phyloP scores from a whole-genome alignment of 2,329 filamentous ascomycete species.

The Aspergillus sp. region DNA sequence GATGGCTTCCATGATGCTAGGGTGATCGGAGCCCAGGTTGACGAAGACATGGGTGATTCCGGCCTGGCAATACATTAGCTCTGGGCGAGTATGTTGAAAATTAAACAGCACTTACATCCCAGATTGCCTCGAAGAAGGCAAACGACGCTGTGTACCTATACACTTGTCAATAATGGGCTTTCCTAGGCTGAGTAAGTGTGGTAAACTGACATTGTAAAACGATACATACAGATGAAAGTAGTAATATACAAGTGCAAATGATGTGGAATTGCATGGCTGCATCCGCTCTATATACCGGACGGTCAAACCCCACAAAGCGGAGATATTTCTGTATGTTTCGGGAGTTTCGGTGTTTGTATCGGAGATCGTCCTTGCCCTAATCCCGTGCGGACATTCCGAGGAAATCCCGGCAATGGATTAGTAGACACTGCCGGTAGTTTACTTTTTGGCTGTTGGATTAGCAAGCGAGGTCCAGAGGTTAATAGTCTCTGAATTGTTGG shows the following conservation, averaged over 20 bases:
- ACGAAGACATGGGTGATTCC: conserved; percentile 11
- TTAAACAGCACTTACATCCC: neutral
- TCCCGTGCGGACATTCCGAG: neutral
- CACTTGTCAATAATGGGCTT: neutral
- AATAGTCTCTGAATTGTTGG: too few species aligned
- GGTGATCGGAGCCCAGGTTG: conserved; percentile 11
- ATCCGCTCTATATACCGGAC: neutral
- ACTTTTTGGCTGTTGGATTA: too few species aligned
- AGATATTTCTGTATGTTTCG: neutral
- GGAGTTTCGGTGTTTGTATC: neutral
- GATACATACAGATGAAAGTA: neutral
- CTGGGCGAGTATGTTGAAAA: neutral
- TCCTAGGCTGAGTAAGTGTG: too few species aligned
- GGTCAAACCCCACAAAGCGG: neutral
- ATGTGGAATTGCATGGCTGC: neutral
- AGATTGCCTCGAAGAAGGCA: conserved; percentile 8
- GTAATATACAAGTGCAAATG: neutral
- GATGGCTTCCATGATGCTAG: conserved; percentile 12
- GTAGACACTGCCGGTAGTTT: too few species aligned
- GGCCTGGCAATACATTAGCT: neutral
- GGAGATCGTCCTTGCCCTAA: neutral
- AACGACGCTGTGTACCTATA: conserved; percentile 7
- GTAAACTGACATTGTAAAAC: neutral
- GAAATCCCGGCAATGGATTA: too few species aligned
- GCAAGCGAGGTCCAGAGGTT: too few species aligned